phyloP scores from a whole-genome alignment of 352 stramenopile genomes.

The Globisporangium mamillatum region DNA sequence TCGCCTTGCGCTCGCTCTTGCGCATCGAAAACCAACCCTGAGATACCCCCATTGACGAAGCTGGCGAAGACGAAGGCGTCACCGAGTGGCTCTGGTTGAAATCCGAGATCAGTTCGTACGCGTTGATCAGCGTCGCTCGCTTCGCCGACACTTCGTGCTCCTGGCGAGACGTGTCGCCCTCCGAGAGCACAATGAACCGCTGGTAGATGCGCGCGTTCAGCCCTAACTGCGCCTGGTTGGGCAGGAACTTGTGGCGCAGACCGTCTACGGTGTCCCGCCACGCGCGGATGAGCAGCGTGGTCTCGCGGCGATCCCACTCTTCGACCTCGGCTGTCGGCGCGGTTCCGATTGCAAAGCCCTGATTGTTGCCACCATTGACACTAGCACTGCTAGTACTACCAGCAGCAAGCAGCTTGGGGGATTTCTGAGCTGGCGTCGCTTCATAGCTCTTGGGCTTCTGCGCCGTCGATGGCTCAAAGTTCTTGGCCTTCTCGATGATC shows the following conservation, averaged over 20 bases:
- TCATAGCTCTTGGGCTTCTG: neutral
- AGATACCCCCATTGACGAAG: neutral
- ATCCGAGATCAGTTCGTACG: slow-evolving; percentile 11
- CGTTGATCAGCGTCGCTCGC: neutral
- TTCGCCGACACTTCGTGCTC: slow-evolving; percentile 3
- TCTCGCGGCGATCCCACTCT: slow-evolving; percentile 15
- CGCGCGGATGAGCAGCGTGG: slow-evolving; percentile 12
- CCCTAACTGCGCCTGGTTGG: neutral
- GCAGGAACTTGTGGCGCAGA: neutral
- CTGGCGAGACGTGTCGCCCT: slow-evolving; percentile 6
- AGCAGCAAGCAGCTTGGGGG: neutral
- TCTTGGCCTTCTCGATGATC: slow-evolving; percentile 14
- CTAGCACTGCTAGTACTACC: neutral
- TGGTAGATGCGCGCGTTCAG: slow-evolving; percentile 11
- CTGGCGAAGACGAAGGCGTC: neutral
- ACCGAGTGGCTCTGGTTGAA: slow-evolving; percentile 6
- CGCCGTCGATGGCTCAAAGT: slow-evolving; percentile 5
- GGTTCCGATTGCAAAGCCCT: neutral
- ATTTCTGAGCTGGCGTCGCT: neutral
- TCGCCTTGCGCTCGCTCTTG: slow-evolving; percentile 8
- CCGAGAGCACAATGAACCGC: slow-evolving; percentile 12
- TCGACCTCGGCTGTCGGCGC: neutral
- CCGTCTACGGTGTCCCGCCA: slow-evolving; percentile 11
- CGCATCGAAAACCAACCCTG: slow-evolving; percentile 15
- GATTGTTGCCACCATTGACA: neutral